Evolutionary conservation across 495 filamentous ascomycete species (phyloP).

Genomic region (Gamarada debralockiae): DNA sequence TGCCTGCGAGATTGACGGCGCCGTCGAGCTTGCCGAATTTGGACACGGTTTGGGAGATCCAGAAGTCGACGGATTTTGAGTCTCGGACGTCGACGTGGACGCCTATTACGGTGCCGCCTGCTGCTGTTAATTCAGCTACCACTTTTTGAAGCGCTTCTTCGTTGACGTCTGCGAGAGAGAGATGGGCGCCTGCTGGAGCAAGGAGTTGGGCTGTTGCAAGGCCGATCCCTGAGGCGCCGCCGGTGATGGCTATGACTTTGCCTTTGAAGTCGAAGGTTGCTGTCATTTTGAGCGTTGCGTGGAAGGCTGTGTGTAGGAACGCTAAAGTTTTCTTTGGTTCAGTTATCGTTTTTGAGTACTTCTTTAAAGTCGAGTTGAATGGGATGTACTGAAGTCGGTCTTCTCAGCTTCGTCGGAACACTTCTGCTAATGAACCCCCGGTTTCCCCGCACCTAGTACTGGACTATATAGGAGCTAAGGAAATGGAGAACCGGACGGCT

Average conservation of each 20-base stretch:
- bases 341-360: too few species aligned
- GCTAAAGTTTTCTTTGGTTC: too few species aligned
- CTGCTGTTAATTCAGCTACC: slow-evolving; percentile 3
- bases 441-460: too few species aligned
- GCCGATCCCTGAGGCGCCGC: slow-evolving; percentile 53
- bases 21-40: slow-evolving; percentile 38
- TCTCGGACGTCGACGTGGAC: slow-evolving; percentile 33
- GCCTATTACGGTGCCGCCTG: not conserved
- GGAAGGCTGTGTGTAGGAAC: too few species aligned
- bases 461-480: too few species aligned
- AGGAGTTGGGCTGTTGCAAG: slow-evolving; percentile 50
- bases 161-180: slow-evolving; percentile 43
- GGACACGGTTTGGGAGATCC: slow-evolving; percentile 24
- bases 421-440: too few species aligned
- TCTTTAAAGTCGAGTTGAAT: too few species aligned
- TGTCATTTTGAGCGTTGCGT: too few species aligned
- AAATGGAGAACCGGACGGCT: too few species aligned
- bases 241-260: slow-evolving; percentile 52
- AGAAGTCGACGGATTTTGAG: slow-evolving; percentile 17
- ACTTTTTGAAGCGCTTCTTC: slow-evolving; percentile 20
- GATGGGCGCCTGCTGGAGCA: slow-evolving; percentile 38
- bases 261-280: too few species aligned
- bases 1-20: slow-evolving; percentile 46
- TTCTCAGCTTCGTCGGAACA: too few species aligned
- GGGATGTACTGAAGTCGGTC: too few species aligned